These are phyloP conservation scores for Encephalitozoon cuniculi DNA, from an alignment of 371 early-diverging fungal genomes.

Conservation along the genomic window DNA sequence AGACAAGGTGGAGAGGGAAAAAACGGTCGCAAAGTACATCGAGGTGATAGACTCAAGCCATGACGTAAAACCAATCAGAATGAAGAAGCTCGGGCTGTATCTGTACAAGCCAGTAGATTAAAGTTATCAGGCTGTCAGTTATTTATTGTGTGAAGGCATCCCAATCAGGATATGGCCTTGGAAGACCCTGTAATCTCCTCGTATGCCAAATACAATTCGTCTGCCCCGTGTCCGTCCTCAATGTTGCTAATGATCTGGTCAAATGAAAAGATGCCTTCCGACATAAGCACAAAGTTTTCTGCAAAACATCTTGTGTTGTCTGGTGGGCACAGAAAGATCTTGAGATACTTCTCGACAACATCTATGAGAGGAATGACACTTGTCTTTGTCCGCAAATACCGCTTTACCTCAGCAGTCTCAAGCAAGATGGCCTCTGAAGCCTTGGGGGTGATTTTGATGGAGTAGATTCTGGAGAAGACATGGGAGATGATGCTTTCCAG, in stretches of 20 bases:
- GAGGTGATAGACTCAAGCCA: background rate
- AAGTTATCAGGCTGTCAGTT: background rate
- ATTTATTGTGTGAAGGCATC: background rate
- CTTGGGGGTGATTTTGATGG: constrained; percentile 21
- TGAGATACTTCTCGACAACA: constrained; percentile 50
- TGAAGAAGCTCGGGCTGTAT: constrained; percentile 15
- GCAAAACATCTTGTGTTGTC: constrained; percentile 49
- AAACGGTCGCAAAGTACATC: constrained; percentile 37
- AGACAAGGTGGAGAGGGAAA: constrained; percentile 64
- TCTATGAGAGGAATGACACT: constrained; percentile 20
- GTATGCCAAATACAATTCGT: constrained; percentile 6
- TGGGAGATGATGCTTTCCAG: constrained; percentile 31
- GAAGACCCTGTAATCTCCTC: background rate
- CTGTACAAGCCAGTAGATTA: background rate
- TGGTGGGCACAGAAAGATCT: constrained; percentile 44
- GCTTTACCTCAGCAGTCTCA: constrained; percentile 42
- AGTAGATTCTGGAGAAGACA: constrained; percentile 25
- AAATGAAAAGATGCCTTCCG: constrained; percentile 49
- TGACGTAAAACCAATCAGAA: constrained; percentile 3
- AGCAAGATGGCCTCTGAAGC: constrained; percentile 26
- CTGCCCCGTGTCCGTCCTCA: background rate
- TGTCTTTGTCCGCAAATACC: constrained; percentile 5
- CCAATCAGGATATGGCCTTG: background rate
- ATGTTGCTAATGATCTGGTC: constrained; percentile 38
- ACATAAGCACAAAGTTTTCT: constrained; percentile 49